These are phyloP conservation scores for Entophlyctis luteolus DNA, from an alignment of 192 early-diverging fungal genomes.

Conservation along the genomic window DNA sequence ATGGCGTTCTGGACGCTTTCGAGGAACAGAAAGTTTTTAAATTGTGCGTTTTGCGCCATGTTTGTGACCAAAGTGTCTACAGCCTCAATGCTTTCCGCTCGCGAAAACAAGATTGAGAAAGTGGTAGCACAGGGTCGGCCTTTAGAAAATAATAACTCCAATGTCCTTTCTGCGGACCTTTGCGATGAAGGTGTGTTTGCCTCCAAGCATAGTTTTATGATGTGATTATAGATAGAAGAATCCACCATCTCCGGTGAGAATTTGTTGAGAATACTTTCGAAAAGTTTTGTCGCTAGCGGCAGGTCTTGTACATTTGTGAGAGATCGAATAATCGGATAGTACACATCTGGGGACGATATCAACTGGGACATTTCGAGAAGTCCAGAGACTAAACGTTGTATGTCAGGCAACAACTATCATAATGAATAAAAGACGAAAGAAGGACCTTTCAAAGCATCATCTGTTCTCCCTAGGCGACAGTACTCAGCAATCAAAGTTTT, in stretches of 20 bases:
- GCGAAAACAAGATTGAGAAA: background rate
- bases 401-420: background rate
- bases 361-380: background rate
- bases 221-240: background rate
- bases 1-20: background rate
- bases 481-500: background rate
- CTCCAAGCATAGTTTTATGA: background rate
- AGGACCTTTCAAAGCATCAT: background rate
- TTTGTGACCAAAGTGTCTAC: background rate
- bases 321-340: background rate
- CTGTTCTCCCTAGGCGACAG: background rate
- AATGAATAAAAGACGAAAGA: background rate
- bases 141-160: background rate
- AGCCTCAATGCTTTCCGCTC: background rate
- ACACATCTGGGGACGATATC: background rate
- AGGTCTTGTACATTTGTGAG: background rate
- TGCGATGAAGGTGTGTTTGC: background rate
- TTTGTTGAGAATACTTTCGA: background rate
- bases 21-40: background rate
- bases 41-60: background rate
- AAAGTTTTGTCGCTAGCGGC: background rate
- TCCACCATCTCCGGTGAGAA: background rate
- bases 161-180: background rate
- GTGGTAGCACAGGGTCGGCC: background rate
- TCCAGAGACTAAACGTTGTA: background rate